A percentile compares a stretch with the other conserved stretches of the same genome.
Evolutionary conservation across 202 grass and related monocot species (phyloP).

Genomic region (Miscanthus sacchariflorus): DNA sequence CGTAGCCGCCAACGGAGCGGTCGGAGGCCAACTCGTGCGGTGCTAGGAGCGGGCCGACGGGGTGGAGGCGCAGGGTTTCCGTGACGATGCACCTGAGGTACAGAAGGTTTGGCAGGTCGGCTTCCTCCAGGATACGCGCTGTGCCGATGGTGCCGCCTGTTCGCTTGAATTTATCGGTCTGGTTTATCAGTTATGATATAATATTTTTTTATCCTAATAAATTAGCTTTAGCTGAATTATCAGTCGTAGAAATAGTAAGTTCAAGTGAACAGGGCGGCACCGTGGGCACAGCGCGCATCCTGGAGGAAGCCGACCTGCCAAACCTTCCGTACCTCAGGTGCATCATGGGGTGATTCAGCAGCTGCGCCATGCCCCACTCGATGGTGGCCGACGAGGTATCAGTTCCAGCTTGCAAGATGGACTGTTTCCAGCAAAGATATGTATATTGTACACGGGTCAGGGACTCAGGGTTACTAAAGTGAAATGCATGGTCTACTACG

Average conservation of each 20-base stretch:
- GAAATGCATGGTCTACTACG: background rate
- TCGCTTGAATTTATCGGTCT: too few species aligned
- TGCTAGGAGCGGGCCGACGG: slow-evolving; percentile 25
- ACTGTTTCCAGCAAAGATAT: slow-evolving; percentile 39
- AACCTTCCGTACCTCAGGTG: too few species aligned
- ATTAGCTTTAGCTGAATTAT: too few species aligned
- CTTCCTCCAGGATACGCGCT: slow-evolving; percentile 37
- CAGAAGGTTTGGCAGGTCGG: slow-evolving; percentile 50
- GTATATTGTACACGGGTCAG: background rate
- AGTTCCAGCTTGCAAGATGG: slow-evolving; percentile 50
- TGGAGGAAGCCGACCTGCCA: background rate
- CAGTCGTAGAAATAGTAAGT: too few species aligned
- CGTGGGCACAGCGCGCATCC: too few species aligned
- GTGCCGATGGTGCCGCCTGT: slow-evolving; percentile 22
- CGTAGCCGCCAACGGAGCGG: slow-evolving; percentile 41
- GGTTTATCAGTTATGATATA: too few species aligned
- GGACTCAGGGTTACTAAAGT: background rate
- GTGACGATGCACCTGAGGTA: slow-evolving; percentile 55
- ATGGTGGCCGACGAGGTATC: slow-evolving; percentile 51
- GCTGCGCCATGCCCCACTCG: slow-evolving; percentile 54
- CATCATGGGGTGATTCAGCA: slow-evolving; percentile 50
- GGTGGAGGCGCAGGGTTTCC: slow-evolving; percentile 62
- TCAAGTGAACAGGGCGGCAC: too few species aligned
- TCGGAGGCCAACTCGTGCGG: slow-evolving; percentile 49
- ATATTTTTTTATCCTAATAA: too few species aligned